A percentile compares a stretch with the other conserved stretches of the same genome.
Evolutionary conservation across 1,284 basidiomycete species (phyloP).

Genomic region (Rhodotorula sp.): DNA sequence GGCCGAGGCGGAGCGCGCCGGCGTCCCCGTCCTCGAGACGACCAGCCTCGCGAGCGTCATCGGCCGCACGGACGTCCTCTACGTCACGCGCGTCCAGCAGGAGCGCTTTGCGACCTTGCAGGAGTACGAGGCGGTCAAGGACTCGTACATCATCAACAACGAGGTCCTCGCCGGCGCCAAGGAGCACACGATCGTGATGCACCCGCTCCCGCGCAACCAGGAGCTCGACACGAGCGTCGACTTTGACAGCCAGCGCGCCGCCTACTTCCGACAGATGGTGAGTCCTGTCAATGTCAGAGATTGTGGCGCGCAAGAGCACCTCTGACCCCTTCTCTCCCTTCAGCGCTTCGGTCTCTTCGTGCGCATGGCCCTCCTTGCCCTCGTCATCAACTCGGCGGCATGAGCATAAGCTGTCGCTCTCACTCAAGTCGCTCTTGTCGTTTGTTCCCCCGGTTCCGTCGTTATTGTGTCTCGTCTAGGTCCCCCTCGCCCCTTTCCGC

Average conservation of each 20-base stretch:
- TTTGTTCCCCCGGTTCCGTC: too few species aligned
- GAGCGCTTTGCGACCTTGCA: constrained; percentile 82
- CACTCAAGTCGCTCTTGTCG: neutral
- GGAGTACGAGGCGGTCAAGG: constrained; percentile 90
- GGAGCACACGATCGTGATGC: constrained; percentile 97
- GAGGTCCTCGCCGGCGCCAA: constrained; percentile 63
- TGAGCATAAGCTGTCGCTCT: too few species aligned
- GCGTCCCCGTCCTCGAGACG: constrained; percentile 75
- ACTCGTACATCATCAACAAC: constrained; percentile 91
- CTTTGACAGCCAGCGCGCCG: constrained; percentile 89
- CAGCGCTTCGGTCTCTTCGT: constrained; percentile 92
- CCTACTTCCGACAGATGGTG: constrained; percentile 95
- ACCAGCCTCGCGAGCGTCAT: constrained; percentile 87
- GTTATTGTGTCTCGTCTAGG: too few species aligned
- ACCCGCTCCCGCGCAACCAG: constrained; percentile 90
- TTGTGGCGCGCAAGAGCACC: too few species aligned
- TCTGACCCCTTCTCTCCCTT: constrained; percentile 60
- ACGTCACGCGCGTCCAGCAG: constrained; percentile 94
- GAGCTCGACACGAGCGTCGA: constrained; percentile 99
- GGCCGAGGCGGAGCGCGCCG: constrained; percentile 75
- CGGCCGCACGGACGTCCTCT: constrained; percentile 91
- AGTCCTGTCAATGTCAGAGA: too few species aligned
- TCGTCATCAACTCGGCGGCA: constrained; percentile 5
- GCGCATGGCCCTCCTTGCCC: constrained; percentile 29
- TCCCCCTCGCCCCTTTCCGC: too few species aligned